Base-by-base conservation (phyloP, 768 basidiomycete genomes). In the Agrocybe praecox region DNA sequence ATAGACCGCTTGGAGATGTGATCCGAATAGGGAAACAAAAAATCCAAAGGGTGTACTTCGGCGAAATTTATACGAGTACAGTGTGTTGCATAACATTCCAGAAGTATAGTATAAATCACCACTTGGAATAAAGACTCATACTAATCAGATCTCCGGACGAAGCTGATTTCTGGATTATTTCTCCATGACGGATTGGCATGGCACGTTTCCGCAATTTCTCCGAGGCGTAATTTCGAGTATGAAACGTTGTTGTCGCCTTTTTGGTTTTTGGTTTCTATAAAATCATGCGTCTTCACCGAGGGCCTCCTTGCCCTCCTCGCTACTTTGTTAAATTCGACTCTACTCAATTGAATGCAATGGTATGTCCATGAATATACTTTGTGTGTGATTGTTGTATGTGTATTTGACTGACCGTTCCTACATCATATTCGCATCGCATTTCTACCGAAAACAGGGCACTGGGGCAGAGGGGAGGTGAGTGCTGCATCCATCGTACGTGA, bases 1-100 rank as follows among this genome's bases (percentile, higher is more conserved):
- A 58, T 22, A 46, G 45, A 34, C 22, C 32, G 17, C 44, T 29
- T 54, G 21, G 44, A 40, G 33, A 49, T 46, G 32, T n/a, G 14
- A 40, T 40, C 36, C 5, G 36, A 40, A 40, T 40, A 15, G 12
- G 36, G 36, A 40, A 40, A 40, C 8, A 34, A 48, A 42, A 32
- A 54, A 51, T 48, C 45, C 17, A 49, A 14, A 36, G 53, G 52
- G 50, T 46, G 48, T n/a, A 47, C 59, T 64, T 64, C 60, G 40
- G 61, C 65, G 65, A 66, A 54, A 62, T 66, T 66, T 66, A 52
- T 15, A 61, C 62, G 65, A 52, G 46, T 52, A 15, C n/a, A 40
- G 14, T 14, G n/a, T 3, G n/a, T n/a, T 15, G 14, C 36, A 40
- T 57, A 9, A 17, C 34, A 43, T 32, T 29, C 34, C 12, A 49